These are phyloP conservation scores for Hygrophila difformis DNA, from an alignment of 257 asterid genomes.

Conservation along the genomic window DNA sequence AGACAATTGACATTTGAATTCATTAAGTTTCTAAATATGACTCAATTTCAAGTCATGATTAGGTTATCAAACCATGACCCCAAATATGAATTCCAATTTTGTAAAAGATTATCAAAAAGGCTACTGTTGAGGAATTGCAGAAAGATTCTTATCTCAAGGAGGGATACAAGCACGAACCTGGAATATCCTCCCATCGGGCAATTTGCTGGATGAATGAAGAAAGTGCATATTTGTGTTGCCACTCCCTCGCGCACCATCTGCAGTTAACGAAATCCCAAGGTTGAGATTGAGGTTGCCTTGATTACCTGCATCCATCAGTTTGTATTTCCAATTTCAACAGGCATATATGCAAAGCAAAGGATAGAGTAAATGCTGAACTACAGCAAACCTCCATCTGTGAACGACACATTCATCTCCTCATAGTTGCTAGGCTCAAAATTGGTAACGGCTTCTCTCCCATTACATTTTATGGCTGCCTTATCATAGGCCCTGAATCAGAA, in stretches of 20 bases:
- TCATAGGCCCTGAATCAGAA: slow-evolving; percentile 71
- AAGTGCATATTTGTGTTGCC: slow-evolving; percentile 22
- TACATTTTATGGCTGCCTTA: slow-evolving; percentile 53
- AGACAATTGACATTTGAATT: no score
- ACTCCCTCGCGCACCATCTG: slow-evolving; percentile 26
- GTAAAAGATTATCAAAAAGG: not conserved
- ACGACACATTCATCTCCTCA: slow-evolving; percentile 28
- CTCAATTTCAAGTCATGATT: no score
- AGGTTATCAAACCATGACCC: not conserved
- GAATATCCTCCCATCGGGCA: slow-evolving; percentile 37
- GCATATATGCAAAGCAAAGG: not conserved
- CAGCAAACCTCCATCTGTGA: slow-evolving; percentile 39
- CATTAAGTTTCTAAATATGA: no score
- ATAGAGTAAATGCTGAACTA: not conserved
- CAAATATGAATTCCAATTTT: slow-evolving; percentile 1
- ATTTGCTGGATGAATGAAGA: slow-evolving; percentile 24
- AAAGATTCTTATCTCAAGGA: slow-evolving; percentile 3
- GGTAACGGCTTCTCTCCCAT: slow-evolving; percentile 60
- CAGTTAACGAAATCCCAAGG: slow-evolving; percentile 71
- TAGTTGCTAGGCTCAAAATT: slow-evolving; percentile 47
- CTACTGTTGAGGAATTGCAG: not conserved
- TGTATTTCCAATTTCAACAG: not conserved
- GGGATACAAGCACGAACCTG: slow-evolving; percentile 42
- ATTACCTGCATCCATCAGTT: slow-evolving; percentile 36
- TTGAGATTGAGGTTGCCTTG: slow-evolving; percentile 71